Conservation (phyloP, 2,329 filamentous ascomycete genomes). For the Septoria linicola region DNA sequence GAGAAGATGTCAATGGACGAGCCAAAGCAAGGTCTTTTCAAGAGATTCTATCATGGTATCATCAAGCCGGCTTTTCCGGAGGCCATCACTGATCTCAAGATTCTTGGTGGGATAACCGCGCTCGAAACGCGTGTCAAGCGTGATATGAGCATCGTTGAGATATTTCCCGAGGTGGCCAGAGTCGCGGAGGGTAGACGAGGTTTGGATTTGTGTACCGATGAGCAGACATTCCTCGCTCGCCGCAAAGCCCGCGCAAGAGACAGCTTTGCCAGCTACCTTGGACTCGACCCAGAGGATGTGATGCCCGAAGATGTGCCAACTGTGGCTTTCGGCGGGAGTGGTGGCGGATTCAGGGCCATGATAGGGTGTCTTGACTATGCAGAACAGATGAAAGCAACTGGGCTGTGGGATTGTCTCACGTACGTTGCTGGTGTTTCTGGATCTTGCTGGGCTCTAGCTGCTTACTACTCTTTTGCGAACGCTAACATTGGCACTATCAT, state of each 20-base stretch:
- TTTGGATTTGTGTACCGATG: constrained; percentile 33
- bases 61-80: constrained; percentile 32
- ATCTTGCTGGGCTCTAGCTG: constrained; percentile 36
- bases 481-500: constrained; percentile 33
- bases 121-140: constrained; percentile 32
- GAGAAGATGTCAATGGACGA: constrained; percentile 20
- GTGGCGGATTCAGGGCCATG: constrained; percentile 38
- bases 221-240: constrained; percentile 30
- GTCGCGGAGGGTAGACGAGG: constrained; percentile 35
- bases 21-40: constrained; percentile 21
- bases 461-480: constrained; percentile 37
- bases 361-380: constrained; percentile 34
- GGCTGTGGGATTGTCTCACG: constrained; percentile 37
- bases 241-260: constrained; percentile 30
- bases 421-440: constrained; percentile 38
- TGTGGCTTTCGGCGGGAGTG: constrained; percentile 36
- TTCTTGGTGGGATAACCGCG: constrained; percentile 30
- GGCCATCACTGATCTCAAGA: constrained; percentile 33
- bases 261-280: constrained; percentile 36
- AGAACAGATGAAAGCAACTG: constrained; percentile 33
- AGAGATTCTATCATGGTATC: constrained; percentile 28
- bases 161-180: constrained; percentile 34
- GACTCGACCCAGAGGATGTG: constrained; percentile 30
- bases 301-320: constrained; percentile 36
- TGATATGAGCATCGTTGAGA: constrained; percentile 30